Percentiles rank a stretch among this genome's conserved stretches.
Conservation (phyloP, 345 rosid genomes). For the Gossypium longicalyx region DNA sequence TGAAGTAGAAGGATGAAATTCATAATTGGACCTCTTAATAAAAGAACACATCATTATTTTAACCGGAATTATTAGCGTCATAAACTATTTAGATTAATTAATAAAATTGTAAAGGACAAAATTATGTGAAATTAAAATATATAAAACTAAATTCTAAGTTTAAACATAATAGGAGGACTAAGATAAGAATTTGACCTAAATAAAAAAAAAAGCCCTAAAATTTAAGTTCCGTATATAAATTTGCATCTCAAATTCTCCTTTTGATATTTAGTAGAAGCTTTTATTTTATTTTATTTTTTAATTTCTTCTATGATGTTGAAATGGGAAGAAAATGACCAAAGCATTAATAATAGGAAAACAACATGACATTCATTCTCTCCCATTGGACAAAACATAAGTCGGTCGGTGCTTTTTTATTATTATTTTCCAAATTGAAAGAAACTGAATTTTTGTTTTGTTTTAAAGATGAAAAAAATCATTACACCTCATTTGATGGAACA, state of each 20-base stretch:
- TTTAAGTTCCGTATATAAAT: background rate
- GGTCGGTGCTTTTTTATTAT: constrained; percentile 24
- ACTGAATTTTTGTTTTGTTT: background rate
- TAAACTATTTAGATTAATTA: no score
- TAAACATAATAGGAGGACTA: no score
- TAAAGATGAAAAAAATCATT: constrained; percentile 19
- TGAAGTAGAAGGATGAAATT: no score
- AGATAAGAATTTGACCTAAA: no score
- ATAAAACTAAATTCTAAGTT: no score
- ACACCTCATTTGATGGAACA: background rate
- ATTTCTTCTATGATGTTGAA: constrained; percentile 8
- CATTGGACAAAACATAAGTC: constrained; percentile 23
- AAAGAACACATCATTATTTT: no score
- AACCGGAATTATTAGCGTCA: no score
- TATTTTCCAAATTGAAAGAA: background rate
- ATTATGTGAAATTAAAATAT: no score
- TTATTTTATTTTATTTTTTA: background rate
- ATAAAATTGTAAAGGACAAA: no score
- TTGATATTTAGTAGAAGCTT: background rate
- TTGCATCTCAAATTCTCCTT: background rate
- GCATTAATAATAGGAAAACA: constrained; percentile 4
- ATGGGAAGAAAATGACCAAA: constrained; percentile 14
- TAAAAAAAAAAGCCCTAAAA: no score
- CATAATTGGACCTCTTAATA: no score
- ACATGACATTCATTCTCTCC: constrained; percentile 17